phyloP scores from a whole-genome alignment of 768 basidiomycete genomes.

The Suillus cothurnatus region DNA sequence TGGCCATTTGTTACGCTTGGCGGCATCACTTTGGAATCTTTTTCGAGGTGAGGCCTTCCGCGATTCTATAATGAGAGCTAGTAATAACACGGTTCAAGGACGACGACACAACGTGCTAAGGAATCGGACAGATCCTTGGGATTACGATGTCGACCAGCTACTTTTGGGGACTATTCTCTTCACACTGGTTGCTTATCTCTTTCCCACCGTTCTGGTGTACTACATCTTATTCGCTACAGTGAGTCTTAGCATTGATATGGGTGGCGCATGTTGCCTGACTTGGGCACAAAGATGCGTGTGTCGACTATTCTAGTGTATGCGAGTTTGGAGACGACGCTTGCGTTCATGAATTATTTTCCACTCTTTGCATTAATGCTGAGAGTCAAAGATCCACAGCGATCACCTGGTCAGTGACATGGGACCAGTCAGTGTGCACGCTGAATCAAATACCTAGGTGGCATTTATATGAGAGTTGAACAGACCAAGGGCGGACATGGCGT shows the following conservation, averaged over 20 bases:
- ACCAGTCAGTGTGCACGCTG: constrained; percentile 6
- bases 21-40: constrained; percentile 80
- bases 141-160: constrained; percentile 91
- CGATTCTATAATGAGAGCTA: background rate
- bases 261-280: background rate
- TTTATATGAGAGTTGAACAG: constrained; percentile 30
- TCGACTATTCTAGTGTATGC: constrained; percentile 62
- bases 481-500: constrained; percentile 21
- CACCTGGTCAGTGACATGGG: constrained; percentile 67
- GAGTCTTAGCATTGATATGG: background rate
- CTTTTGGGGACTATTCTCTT: constrained; percentile 93
- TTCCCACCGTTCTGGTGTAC: constrained; percentile 87
- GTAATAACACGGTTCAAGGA: constrained; percentile 47
- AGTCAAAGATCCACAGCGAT: constrained; percentile 77
- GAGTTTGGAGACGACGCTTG: constrained; percentile 61
- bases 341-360: constrained; percentile 91
- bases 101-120: constrained; percentile 88
- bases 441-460: constrained; percentile 23
- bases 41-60: constrained; percentile 67
- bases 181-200: constrained; percentile 76
- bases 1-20: constrained; percentile 54
- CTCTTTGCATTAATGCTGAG: constrained; percentile 86
- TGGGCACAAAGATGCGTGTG: constrained; percentile 47
- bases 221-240: constrained; percentile 80
- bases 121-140: constrained; percentile 85